These are phyloP conservation scores for Psilocybe mexicana DNA, from an alignment of 1,284 basidiomycete genomes.

Conservation along the genomic window DNA sequence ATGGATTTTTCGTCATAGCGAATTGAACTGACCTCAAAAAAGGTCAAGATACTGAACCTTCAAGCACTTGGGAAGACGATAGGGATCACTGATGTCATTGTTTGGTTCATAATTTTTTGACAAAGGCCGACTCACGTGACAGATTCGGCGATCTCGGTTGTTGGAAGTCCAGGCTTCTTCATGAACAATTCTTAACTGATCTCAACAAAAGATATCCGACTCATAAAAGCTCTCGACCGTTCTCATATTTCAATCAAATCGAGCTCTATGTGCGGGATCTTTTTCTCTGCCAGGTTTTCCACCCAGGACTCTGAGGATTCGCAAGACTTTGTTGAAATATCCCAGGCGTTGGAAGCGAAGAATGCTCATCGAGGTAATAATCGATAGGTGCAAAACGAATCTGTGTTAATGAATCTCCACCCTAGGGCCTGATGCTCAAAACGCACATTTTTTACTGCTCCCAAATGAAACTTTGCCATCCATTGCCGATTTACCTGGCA, in stretches of 20 bases:
- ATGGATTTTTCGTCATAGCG: background rate
- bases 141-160: too few relatives aligned
- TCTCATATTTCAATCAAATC: background rate
- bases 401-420: background rate
- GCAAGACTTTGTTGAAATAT: conserved; percentile 14
- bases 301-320: conserved; percentile 1
- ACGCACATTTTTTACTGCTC: conserved; percentile 24
- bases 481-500: conserved; percentile 27
- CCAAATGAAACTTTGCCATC: background rate
- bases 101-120: too few relatives aligned
- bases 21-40: too few relatives aligned
- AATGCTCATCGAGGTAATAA: conserved; percentile 25
- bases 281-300: conserved; percentile 22
- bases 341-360: conserved; percentile 19
- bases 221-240: too few relatives aligned
- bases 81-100: too few relatives aligned
- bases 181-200: too few relatives aligned
- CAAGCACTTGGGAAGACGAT: too few relatives aligned
- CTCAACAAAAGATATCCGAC: too few relatives aligned
- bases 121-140: too few relatives aligned
- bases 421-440: conserved; percentile 65
- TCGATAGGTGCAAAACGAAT: background rate
- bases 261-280: conserved; percentile 36
- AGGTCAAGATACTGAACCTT: too few relatives aligned
- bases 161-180: too few relatives aligned